Percentiles rank a stretch among this genome's conserved stretches.
phyloP scores from a whole-genome alignment of 164 flowering plant genomes.

The Kingdonia uniflora region DNA sequence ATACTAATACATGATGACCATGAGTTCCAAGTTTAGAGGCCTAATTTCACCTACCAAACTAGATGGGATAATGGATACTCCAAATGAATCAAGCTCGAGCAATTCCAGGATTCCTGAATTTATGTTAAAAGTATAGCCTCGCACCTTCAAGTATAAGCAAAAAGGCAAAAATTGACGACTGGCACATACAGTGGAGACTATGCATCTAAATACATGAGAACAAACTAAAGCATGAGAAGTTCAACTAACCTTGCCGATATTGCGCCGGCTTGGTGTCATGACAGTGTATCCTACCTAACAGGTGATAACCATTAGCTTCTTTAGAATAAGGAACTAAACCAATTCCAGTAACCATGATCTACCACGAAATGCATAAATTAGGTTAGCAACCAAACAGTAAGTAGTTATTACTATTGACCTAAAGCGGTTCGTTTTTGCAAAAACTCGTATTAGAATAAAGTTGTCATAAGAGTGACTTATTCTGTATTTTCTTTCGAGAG shows the following conservation, averaged over 20 bases:
- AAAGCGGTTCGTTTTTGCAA: too few relatives aligned
- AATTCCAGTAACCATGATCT: too few relatives aligned
- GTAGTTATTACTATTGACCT: too few relatives aligned
- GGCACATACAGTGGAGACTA: not conserved
- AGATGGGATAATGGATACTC: constrained; percentile 72
- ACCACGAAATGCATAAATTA: too few relatives aligned
- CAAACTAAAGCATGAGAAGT: not conserved
- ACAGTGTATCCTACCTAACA: constrained; percentile 82
- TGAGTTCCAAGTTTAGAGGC: not conserved
- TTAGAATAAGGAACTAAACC: not conserved
- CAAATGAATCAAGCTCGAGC: constrained; percentile 83
- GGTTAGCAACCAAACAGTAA: too few relatives aligned
- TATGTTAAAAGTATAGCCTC: constrained; percentile 64
- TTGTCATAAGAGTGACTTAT: too few relatives aligned
- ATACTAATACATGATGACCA: not conserved
- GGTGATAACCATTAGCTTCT: constrained; percentile 14
- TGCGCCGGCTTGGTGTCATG: constrained; percentile 41
- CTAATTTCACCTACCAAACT: constrained; percentile 45
- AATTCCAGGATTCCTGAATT: constrained; percentile 60
- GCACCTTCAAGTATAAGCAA: constrained; percentile 45
- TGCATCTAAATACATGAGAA: not conserved
- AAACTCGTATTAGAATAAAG: too few relatives aligned
- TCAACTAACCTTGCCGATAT: constrained; percentile 60
- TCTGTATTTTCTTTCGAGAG: too few relatives aligned
- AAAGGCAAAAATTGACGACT: constrained; percentile 5